Base-by-base conservation (phyloP, 2,329 filamentous ascomycete species). In the Annulohypoxylon truncatum region DNA sequence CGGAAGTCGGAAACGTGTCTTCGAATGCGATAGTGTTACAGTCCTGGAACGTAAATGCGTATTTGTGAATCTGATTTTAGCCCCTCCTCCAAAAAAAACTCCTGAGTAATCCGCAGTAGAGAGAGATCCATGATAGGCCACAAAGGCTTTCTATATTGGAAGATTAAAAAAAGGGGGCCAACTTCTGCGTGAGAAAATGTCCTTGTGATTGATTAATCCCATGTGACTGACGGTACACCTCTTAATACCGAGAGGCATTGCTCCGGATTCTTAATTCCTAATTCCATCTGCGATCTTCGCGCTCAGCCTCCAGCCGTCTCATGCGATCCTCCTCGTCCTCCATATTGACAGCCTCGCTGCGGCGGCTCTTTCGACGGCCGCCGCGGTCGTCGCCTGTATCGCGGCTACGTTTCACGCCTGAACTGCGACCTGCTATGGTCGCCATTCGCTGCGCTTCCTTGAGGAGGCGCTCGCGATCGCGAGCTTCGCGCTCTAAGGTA, bases 371-470 rank as follows among this genome's bases (percentile, higher is more conserved):
- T 59, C 84, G 82, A 59, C 82, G 79, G 33, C 81, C 81, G 6
- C 80, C 79, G 24, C 78, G 82, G 4, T 81, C 83, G 15, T 83
- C 83, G n/a, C 73, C 72, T 24, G 70, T 69, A 22, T 78, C 72
- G 47, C 84, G 79, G 53, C 81, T 77, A 67, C 87, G 78, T 77
- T 89, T 86, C 71, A 81, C 72, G 58, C 82, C 80, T 38, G 79
- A 78, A 29, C 84, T 78, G 28, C 84, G 73, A 55, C 83, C 80
- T 2, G 82, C 77, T 55, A 88, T 75, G 44, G 86, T 82, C 46
- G 88, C 83, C 77, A 90, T 87, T 33, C 87, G 85, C 77, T 92
- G 88, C 38, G 88, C 87, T 77, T 93, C 90, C 73, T 89, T 90
- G 10, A 90, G 81, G 54, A 92, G 81, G 24, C 90, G 83, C 76